Conservation (phyloP, 176 grass and related monocot genomes). For the Juncus inflexus region DNA sequence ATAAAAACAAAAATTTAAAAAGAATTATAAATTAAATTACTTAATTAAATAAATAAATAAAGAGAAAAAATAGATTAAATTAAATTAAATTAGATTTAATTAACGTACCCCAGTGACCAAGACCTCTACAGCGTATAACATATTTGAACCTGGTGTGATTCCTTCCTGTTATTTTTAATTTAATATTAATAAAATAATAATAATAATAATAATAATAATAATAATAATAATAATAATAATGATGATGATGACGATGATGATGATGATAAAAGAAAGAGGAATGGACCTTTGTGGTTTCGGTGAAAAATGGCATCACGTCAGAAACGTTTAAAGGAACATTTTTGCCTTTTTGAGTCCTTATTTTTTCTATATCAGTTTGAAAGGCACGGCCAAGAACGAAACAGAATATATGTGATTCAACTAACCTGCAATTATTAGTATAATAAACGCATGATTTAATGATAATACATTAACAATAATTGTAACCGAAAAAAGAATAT, state of each 20-base stretch:
- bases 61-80: conserved; percentile 14
- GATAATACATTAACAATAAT: neutral
- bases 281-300: conserved; percentile 70
- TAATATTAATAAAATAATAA: too few relatives aligned
- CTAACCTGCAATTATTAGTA: conserved; percentile 61
- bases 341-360: conserved; percentile 78
- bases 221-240: too few relatives aligned
- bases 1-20: conserved; percentile 41
- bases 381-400: conserved; percentile 99
- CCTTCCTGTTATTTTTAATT: conserved; percentile 48
- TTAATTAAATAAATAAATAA: conserved; percentile 23
- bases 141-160: conserved; percentile 83
- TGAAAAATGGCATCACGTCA: conserved; percentile 87
- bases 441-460: conserved; percentile 15
- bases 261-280: conserved; percentile 8
- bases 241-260: neutral
- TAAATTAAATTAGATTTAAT: conserved; percentile 15
- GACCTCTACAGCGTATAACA: conserved; percentile 89
- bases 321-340: conserved; percentile 69
- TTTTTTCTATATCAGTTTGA: conserved; percentile 95
- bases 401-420: conserved; percentile 99
- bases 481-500: neutral
- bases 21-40: conserved; percentile 15
- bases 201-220: too few relatives aligned
- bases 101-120: conserved; percentile 91